These are phyloP conservation scores for Hyphodiscus hymeniophilus DNA, from an alignment of 495 filamentous ascomycete species.

Conservation along the genomic window DNA sequence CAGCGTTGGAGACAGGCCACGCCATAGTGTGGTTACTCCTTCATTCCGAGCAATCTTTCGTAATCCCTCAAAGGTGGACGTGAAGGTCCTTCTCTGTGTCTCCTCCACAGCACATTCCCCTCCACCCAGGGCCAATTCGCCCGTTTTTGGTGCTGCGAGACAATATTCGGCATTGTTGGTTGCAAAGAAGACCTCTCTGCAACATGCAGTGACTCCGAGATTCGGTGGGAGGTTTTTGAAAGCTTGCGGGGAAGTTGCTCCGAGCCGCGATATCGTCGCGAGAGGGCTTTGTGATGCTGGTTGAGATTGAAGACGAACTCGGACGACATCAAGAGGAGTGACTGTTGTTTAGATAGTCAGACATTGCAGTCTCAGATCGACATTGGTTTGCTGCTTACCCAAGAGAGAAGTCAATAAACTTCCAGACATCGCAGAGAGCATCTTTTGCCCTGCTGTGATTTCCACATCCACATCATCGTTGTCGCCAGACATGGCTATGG, in stretches of 20 bases:
- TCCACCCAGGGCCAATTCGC: constrained; percentile 23
- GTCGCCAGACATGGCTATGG: constrained; percentile 20
- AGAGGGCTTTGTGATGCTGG: constrained; percentile 21
- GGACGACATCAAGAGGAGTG: constrained; percentile 93
- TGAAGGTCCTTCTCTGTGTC: constrained; percentile 71
- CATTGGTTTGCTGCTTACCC: too few relatives aligned
- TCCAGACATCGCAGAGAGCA: constrained; percentile 86
- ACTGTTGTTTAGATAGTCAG: constrained; percentile 42
- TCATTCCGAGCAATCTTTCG: constrained; percentile 96
- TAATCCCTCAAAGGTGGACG: constrained; percentile 84
- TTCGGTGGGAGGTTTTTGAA: constrained; percentile 35
- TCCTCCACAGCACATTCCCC: constrained; percentile 81
- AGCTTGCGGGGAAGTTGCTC: constrained; percentile 24
- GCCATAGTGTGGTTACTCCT: constrained; percentile 80
- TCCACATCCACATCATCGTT: constrained; percentile 35
- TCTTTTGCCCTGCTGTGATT: constrained; percentile 77
- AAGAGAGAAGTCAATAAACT: constrained; percentile 84
- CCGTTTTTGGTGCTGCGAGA: constrained; percentile 46
- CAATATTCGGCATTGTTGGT: constrained; percentile 80
- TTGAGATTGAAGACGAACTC: constrained; percentile 90
- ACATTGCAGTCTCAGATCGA: too few relatives aligned
- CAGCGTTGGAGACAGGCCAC: constrained; percentile 84
- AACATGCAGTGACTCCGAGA: constrained; percentile 90
- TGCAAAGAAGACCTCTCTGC: constrained; percentile 94
- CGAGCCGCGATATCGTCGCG: constrained; percentile 17